phyloP scores from a whole-genome alignment of 345 rosid genomes.

The Dipteronia sinensis region DNA sequence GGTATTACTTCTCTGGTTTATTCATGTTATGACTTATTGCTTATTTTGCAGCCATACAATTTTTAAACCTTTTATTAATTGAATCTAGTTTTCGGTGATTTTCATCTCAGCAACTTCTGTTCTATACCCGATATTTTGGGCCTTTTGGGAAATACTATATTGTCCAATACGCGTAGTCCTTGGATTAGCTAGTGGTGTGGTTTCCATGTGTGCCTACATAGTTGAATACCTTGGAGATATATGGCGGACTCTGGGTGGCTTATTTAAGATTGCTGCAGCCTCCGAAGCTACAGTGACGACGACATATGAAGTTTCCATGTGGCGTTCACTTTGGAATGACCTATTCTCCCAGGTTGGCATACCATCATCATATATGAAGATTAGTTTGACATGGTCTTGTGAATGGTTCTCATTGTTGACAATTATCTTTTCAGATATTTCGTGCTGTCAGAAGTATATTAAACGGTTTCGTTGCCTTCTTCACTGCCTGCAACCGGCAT shows the following conservation, averaged over 20 bases:
- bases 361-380: not conserved
- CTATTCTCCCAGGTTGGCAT: constrained; percentile 85
- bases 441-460: constrained; percentile 89
- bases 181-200: constrained; percentile 48
- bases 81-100: not conserved
- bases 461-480: constrained; percentile 87
- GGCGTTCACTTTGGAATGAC: constrained; percentile 96
- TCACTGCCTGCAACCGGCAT: constrained; percentile 92
- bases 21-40: not conserved
- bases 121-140: constrained; percentile 64
- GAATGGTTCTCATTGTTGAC: constrained; percentile 20
- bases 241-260: constrained; percentile 57
- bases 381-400: constrained; percentile 1
- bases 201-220: constrained; percentile 46
- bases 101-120: constrained; percentile 55
- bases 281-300: constrained; percentile 58
- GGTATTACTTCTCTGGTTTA: constrained; percentile 17
- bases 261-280: constrained; percentile 62
- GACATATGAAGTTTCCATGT: constrained; percentile 71
- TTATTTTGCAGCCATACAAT: constrained; percentile 3
- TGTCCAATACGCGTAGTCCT: constrained; percentile 65
- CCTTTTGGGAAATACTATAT: constrained; percentile 66
- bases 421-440: constrained; percentile 62
- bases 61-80: constrained; percentile 12
- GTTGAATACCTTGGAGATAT: constrained; percentile 47